Percentiles rank a stretch among this genome's conserved stretches.
These are phyloP conservation scores for Prinsepia uniflora DNA, from an alignment of 306 rosid species.

Conservation along the genomic window DNA sequence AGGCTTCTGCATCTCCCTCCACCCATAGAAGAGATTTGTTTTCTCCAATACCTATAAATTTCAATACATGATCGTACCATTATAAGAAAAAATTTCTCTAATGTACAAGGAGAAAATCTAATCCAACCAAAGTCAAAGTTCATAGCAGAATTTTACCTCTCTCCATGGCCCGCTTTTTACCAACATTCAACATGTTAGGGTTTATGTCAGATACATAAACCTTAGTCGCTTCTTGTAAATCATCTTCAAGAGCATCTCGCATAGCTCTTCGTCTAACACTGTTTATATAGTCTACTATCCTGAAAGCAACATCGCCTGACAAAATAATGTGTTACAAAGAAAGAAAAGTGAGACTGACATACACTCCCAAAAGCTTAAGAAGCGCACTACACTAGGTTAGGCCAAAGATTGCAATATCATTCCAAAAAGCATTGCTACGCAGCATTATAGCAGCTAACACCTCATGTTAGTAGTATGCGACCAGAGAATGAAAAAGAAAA, in stretches of 20 bases:
- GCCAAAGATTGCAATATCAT: neutral
- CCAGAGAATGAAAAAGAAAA: neutral
- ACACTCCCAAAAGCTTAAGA: neutral
- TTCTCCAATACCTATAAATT: constrained; percentile 58
- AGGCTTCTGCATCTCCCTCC: constrained; percentile 86
- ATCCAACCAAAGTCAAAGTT: constrained; percentile 4
- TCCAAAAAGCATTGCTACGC: neutral
- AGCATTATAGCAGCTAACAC: neutral
- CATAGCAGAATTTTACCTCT: constrained; percentile 49
- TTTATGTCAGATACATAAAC: constrained; percentile 86
- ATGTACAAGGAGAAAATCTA: neutral
- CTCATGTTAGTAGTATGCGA: neutral
- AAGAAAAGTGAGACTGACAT: constrained; percentile 2
- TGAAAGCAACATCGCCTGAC: constrained; percentile 94
- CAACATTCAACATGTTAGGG: constrained; percentile 81
- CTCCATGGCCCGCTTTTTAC: constrained; percentile 60
- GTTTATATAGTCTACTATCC: constrained; percentile 69
- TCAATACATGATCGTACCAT: constrained; percentile 29
- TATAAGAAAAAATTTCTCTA: constrained; percentile 20
- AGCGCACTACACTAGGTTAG: neutral
- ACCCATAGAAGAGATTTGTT: constrained; percentile 74
- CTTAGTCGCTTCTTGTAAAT: constrained; percentile 58
- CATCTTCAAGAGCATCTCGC: constrained; percentile 47
- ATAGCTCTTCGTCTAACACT: constrained; percentile 61
- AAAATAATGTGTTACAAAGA: constrained; percentile 9